These are phyloP conservation scores for Leavenworthia alabamica DNA, from an alignment of 345 rosid genomes.

Conservation along the genomic window DNA sequence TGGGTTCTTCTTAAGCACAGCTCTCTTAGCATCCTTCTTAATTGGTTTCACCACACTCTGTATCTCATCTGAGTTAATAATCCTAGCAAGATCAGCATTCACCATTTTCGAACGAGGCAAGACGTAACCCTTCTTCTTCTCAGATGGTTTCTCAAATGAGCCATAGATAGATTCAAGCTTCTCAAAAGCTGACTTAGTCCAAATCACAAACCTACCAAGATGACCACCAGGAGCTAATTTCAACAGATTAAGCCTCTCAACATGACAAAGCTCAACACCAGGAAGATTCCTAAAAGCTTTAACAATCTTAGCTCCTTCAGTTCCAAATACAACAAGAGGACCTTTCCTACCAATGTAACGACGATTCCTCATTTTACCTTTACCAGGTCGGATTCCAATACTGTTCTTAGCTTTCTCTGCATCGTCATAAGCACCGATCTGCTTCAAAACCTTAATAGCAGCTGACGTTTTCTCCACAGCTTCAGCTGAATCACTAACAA, in stretches of 20 bases:
- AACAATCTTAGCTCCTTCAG: constrained; percentile 77
- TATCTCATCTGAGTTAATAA: constrained; percentile 91
- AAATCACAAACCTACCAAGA: constrained; percentile 81
- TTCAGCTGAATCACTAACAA: constrained; percentile 67
- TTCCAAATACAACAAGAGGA: constrained; percentile 74
- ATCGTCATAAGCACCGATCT: constrained; percentile 78
- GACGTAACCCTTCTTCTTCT: constrained; percentile 88
- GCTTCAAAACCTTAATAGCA: constrained; percentile 75
- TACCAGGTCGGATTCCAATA: constrained; percentile 74
- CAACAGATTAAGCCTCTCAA: constrained; percentile 70
- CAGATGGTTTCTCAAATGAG: constrained; percentile 66
- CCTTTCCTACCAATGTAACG: constrained; percentile 86
- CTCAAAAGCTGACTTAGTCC: constrained; percentile 96
- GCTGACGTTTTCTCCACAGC: constrained; percentile 70
- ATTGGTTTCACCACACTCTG: constrained; percentile 87
- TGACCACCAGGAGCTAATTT: constrained; percentile 98
- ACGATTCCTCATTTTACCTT: constrained; percentile 87
- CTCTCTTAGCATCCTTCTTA: constrained; percentile 61
- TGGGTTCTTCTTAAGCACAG: constrained; percentile 88
- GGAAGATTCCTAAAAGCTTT: constrained; percentile 92
- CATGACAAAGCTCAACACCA: constrained; percentile 85
- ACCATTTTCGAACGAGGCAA: constrained; percentile 89
- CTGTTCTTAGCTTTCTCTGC: constrained; percentile 91
- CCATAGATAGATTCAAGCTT: constrained; percentile 88
- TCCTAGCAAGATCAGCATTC: constrained; percentile 88